Evolutionary conservation across 352 stramenopile species (phyloP), one percentile per base, ranked within the genome.

Genomic region (Phytopythium boreale): DNA sequence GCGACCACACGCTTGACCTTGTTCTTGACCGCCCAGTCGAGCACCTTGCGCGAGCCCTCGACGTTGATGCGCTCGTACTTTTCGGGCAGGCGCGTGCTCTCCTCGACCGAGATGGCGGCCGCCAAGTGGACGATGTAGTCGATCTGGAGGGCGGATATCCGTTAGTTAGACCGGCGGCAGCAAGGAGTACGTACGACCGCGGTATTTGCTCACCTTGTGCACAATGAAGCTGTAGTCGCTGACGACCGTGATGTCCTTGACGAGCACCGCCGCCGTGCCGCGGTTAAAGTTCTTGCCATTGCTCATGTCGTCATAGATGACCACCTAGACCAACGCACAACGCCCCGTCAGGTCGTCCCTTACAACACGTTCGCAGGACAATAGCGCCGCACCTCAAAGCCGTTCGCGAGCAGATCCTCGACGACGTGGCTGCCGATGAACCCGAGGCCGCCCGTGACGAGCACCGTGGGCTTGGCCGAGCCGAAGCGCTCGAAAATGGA

Each of bases 21-120:
- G 57, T 93, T 81, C 65, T 89, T 84, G 37, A 76, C 55, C 0
- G 86, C 84, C 84, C 84, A 95, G 27, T 93, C 82, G 2, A 95
- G 72, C 59, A 95, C 81, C 63, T 95, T 92, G 50, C 79, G 82
- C 41, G 84, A 93, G 20, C 86, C 86, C 67, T 89, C 86, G 27
- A 92, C 73, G 67, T 95, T 95, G 66, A 93, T 90, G 31, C 84
- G 82, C 62, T 92, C 81, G 69, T 95, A 95, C 66, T 95, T 95
- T 56, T 93, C 87, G 3, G 84, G 84, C 22, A 92, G 64, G 17
- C 83, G 82, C 51, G 84, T 92, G 64, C 87, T 95, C 59, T 95
- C 87, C 69, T 92, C 87, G 11, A 95, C 87, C 14, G 87, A 95
- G 51, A 95, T 93, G 12, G 87, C 87, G 34, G 87, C 87, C 11